A percentile compares a stretch with the other conserved stretches of the same genome.
phyloP scores from a whole-genome alignment of 805 yeast species.

The Starmera quercuum region DNA sequence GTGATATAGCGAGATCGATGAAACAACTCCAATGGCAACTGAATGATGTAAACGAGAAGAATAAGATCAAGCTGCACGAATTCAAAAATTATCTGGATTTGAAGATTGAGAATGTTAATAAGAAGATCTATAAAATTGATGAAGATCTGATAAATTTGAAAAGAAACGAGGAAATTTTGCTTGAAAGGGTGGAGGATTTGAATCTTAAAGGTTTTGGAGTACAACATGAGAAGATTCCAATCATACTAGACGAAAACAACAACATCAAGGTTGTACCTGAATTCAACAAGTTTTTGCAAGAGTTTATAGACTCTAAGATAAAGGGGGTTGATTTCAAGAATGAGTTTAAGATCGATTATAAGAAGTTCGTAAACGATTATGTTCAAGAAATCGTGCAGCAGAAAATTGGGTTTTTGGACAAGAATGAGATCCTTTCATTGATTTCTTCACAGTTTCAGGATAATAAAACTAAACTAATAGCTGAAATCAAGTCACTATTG shows the following conservation, averaged over 20 bases:
- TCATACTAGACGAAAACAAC: constrained; percentile 9
- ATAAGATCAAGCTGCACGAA: constrained; percentile 13
- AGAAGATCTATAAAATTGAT: constrained; percentile 5
- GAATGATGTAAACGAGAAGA: constrained; percentile 13
- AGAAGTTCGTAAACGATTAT: constrained; percentile 10
- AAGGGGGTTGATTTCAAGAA: not conserved
- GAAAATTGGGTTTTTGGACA: constrained; percentile 14
- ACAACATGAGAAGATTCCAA: constrained; percentile 8
- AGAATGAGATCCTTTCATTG: constrained; percentile 13
- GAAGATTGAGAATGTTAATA: constrained; percentile 10
- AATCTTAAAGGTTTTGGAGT: constrained; percentile 5
- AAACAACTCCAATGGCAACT: constrained; percentile 17
- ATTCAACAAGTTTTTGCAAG: constrained; percentile 11
- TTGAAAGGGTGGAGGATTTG: constrained; percentile 6
- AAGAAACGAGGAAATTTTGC: constrained; percentile 5
- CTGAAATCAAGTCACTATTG: constrained; percentile 13
- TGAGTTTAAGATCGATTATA: constrained; percentile 9
- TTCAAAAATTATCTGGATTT: constrained; percentile 12
- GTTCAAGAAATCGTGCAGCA: constrained; percentile 8
- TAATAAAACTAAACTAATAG: constrained; percentile 12
- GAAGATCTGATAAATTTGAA: constrained; percentile 2
- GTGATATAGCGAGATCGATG: constrained; percentile 15
- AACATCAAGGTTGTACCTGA: constrained; percentile 17
- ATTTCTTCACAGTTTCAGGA: constrained; percentile 15
- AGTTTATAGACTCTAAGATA: constrained; percentile 4